These are phyloP conservation scores for Coriaria nepalensis DNA, from an alignment of 306 rosid genomes.

Conservation along the genomic window DNA sequence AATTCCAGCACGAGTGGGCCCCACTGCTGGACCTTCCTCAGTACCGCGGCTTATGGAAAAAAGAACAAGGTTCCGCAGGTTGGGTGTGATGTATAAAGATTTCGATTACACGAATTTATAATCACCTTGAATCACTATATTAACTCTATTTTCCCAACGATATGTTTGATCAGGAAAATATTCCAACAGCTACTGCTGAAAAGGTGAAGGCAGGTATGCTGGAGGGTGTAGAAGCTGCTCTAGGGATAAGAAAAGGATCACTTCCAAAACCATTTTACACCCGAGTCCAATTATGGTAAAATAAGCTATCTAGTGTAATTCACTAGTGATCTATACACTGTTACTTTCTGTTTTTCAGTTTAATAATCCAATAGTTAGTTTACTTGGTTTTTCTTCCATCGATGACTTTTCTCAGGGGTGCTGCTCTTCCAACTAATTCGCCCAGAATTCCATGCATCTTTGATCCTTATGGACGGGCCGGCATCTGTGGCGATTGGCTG, in stretches of 20 bases:
- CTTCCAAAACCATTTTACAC: conserved; percentile 55
- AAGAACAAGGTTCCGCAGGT: conserved; percentile 95
- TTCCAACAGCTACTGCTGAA: conserved; percentile 56
- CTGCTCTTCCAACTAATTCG: conserved; percentile 80
- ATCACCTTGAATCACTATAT: too few relatives aligned
- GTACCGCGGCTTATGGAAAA: conserved; percentile 73
- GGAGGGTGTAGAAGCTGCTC: conserved; percentile 69
- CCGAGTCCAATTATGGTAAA: conserved; percentile 71
- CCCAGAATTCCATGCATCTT: conserved; percentile 79
- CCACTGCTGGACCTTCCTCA: conserved; percentile 87
- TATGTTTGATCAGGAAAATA: conserved; percentile 48
- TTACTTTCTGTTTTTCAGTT: too few relatives aligned
- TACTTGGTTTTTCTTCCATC: too few relatives aligned
- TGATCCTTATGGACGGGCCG: conserved; percentile 80
- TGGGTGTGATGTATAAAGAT: not conserved
- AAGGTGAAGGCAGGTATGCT: conserved; percentile 64
- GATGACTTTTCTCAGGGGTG: conserved; percentile 60
- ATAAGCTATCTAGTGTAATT: conserved; percentile 8
- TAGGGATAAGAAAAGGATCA: conserved; percentile 62
- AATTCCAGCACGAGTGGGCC: conserved; percentile 42
- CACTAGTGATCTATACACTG: not conserved
- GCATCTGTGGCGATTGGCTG: conserved; percentile 92
- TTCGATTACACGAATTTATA: too few relatives aligned
- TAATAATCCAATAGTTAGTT: too few relatives aligned
- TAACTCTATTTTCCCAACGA: too few relatives aligned